Evolutionary conservation across 2,329 filamentous ascomycete genomes (phyloP).

Genomic region (Xylariomycetidae sp.): DNA sequence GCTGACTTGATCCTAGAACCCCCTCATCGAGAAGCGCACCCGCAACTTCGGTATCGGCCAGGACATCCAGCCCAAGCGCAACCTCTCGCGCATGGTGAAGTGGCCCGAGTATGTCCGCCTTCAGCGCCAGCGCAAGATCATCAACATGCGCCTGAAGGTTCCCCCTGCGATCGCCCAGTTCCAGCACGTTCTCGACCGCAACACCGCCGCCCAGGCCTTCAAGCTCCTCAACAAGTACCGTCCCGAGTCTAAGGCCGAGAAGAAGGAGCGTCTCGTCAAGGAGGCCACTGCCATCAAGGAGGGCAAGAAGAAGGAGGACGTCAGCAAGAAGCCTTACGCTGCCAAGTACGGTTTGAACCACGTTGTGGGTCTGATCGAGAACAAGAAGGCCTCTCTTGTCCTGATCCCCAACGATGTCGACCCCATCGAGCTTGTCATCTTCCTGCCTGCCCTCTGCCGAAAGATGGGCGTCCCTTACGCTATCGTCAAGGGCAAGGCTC

Average conservation of each 20-base stretch:
- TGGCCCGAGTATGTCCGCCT: conserved; percentile 99
- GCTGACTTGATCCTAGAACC: conserved; percentile 61
- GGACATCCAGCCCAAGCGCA: conserved; percentile 95
- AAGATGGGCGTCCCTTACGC: conserved; percentile 99
- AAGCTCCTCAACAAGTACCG: conserved; percentile 99
- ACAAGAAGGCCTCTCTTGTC: conserved; percentile 99
- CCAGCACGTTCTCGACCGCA: conserved; percentile 93
- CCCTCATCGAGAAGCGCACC: conserved; percentile 95
- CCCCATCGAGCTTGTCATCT: conserved; percentile 98
- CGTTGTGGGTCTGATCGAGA: conserved; percentile 94
- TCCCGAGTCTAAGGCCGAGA: conserved; percentile 97
- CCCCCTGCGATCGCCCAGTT: conserved; percentile 96
- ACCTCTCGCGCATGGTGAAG: conserved; percentile 97
- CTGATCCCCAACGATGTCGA: conserved; percentile 99
- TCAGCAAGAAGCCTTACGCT: conserved; percentile 98
- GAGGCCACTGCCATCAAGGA: conserved; percentile 97
- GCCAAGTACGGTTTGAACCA: conserved; percentile 99
- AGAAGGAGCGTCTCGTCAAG: conserved; percentile 98
- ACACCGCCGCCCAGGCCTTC: conserved; percentile 93
- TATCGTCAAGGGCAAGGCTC: conserved; percentile 99
- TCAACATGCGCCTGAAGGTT: conserved; percentile 97
- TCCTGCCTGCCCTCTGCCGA: conserved; percentile 97
- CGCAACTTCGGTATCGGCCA: conserved; percentile 99
- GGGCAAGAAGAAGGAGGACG: conserved; percentile 99
- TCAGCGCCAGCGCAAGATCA: conserved; percentile 89